These are phyloP conservation scores for Fraxinus nigra DNA, from an alignment of 305 asterid species.

Conservation along the genomic window DNA sequence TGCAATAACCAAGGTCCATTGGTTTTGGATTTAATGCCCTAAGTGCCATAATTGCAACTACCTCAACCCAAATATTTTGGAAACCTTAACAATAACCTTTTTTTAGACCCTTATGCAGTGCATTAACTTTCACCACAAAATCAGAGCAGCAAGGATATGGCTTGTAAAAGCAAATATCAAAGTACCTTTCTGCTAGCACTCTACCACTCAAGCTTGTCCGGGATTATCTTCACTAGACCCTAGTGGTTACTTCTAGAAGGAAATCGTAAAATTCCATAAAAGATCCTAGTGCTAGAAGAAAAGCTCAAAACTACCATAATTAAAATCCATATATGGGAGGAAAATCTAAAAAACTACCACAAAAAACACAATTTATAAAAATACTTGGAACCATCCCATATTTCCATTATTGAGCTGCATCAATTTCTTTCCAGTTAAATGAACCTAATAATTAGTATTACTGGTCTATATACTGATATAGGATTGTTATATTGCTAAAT, in stretches of 20 bases:
- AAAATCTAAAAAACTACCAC: neutral
- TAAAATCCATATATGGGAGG: neutral
- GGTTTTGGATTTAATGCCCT: neutral
- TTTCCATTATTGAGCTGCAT: neutral
- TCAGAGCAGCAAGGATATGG: neutral
- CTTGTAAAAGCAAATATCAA: neutral
- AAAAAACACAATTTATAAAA: neutral
- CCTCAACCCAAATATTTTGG: neutral
- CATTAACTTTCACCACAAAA: neutral
- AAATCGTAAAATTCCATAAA: neutral
- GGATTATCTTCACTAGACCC: neutral
- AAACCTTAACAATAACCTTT: neutral
- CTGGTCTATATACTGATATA: slow-evolving; percentile 2
- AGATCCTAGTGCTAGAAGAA: neutral
- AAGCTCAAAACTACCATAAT: neutral
- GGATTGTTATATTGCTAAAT: neutral
- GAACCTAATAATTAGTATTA: neutral
- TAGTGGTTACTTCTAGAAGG: slow-evolving; percentile 2
- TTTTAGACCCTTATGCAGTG: neutral
- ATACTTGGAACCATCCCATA: neutral
- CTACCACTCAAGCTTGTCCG: neutral
- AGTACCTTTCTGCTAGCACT: neutral
- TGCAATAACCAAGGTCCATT: neutral
- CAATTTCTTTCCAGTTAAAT: neutral
- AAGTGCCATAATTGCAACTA: neutral